Conservation (phyloP, 495 filamentous ascomycete species). For the Thermothielavioides terrestris region DNA sequence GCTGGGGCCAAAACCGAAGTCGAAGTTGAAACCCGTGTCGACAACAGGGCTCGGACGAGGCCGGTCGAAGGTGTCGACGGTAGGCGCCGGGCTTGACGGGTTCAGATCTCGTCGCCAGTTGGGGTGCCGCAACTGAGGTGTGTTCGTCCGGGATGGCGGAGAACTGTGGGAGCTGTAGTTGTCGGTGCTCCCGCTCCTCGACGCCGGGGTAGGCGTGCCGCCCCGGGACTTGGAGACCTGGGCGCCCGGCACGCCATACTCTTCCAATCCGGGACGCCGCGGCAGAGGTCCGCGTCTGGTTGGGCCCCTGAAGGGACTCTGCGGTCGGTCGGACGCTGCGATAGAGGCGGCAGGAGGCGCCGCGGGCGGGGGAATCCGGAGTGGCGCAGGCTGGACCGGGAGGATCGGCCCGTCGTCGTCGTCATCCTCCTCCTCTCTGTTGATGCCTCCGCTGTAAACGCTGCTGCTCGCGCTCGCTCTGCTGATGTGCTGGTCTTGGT, state of each 20-base stretch:
- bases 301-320: conserved; percentile 13
- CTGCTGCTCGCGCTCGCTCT: conserved; percentile 19
- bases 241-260: conserved; percentile 17
- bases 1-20: conserved; percentile 23
- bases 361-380: conserved; percentile 12
- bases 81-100: conserved; percentile 4
- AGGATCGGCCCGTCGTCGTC: conserved; percentile 21
- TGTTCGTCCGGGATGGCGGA: conserved; percentile 14
- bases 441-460: conserved; percentile 18
- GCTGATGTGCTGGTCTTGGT: background rate
- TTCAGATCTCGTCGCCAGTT: conserved; percentile 3
- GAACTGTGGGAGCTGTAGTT: conserved; percentile 10
- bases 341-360: background rate
- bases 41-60: background rate
- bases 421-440: conserved; percentile 13
- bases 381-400: conserved; percentile 19
- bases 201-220: conserved; percentile 4
- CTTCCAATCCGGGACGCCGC: conserved; percentile 22
- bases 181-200: conserved; percentile 10
- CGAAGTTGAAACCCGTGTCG: conserved; percentile 26
- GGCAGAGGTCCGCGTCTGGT: conserved; percentile 6
- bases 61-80: background rate
- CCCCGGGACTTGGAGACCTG: conserved; percentile 1
- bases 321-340: background rate
- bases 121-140: conserved; percentile 17